phyloP scores from a whole-genome alignment of 805 yeast species.

The Cyberlindnera subsufficiens region DNA sequence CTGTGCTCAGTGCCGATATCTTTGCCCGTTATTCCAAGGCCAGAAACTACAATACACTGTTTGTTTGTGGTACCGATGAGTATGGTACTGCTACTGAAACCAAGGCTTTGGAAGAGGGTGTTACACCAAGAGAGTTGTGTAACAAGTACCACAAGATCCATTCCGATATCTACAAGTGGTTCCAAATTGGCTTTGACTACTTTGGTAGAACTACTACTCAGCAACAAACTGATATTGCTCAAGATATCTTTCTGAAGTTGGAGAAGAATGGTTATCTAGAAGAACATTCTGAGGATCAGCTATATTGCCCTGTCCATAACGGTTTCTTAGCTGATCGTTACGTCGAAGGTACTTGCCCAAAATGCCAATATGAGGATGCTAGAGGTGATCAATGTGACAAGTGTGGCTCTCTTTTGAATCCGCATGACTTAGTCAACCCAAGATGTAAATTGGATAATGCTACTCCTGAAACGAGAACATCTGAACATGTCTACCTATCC shows the following conservation, averaged over 20 bases:
- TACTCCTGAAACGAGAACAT: slow-evolving; percentile 71
- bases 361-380: slow-evolving; percentile 92
- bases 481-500: slow-evolving; percentile 80
- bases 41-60: slow-evolving; percentile 82
- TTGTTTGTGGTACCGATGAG: slow-evolving; percentile 96
- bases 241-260: slow-evolving; percentile 78
- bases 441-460: slow-evolving; percentile 90
- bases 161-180: slow-evolving; percentile 92
- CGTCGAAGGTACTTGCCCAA: slow-evolving; percentile 97
- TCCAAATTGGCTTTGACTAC: slow-evolving; percentile 87
- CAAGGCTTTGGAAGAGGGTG: slow-evolving; percentile 90
- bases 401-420: slow-evolving; percentile 86
- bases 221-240: slow-evolving; percentile 91
- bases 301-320: slow-evolving; percentile 85
- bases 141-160: slow-evolving; percentile 86
- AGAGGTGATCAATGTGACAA: slow-evolving; percentile 99
- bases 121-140: slow-evolving; percentile 84
- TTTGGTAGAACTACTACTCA: slow-evolving; percentile 96
- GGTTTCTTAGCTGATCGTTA: slow-evolving; percentile 93
- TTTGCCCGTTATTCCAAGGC: slow-evolving; percentile 85
- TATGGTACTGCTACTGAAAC: slow-evolving; percentile 99
- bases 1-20: slow-evolving; percentile 91
- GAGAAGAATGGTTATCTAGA: slow-evolving; percentile 75
- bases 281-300: slow-evolving; percentile 82
- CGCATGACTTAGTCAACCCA: slow-evolving; percentile 90